Percentiles rank a stretch among this genome's conserved stretches.
These are phyloP conservation scores for Aspergillus calidoustus DNA, from an alignment of 2,329 filamentous ascomycete species.

Conservation along the genomic window DNA sequence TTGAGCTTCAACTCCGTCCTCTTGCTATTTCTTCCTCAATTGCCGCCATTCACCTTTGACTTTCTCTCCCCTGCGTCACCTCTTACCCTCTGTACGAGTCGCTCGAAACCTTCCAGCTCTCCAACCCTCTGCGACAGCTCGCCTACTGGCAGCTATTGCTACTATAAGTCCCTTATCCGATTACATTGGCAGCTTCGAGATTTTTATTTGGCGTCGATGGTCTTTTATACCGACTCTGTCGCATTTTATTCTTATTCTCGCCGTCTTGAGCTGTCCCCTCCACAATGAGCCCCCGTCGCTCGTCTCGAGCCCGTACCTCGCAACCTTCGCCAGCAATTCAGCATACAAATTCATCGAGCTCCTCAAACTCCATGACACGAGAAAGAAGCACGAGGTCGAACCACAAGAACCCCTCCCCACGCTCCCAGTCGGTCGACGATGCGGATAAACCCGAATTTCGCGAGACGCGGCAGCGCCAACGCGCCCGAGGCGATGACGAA, in stretches of 20 bases:
- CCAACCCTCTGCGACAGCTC: constrained; percentile 33
- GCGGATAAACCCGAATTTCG: constrained; percentile 65
- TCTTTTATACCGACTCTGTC: constrained; percentile 8
- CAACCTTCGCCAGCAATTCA: constrained; percentile 71
- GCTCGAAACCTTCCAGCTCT: constrained; percentile 23
- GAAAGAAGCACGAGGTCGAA: constrained; percentile 75
- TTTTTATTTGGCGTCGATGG: constrained; percentile 8
- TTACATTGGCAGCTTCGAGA: constrained; percentile 13
- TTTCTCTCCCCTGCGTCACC: constrained; percentile 19
- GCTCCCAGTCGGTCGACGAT: constrained; percentile 60
- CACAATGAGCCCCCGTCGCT: constrained; percentile 76
- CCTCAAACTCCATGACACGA: constrained; percentile 71
- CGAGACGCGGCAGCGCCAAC: constrained; percentile 77
- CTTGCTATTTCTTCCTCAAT: constrained; percentile 27
- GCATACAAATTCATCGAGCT: constrained; percentile 77
- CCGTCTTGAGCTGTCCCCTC: constrained; percentile 18
- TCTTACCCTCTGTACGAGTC: constrained; percentile 27
- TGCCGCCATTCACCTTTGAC: constrained; percentile 26
- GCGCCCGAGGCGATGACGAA: constrained; percentile 67
- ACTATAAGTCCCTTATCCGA: constrained; percentile 5
- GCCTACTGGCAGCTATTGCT: constrained; percentile 26
- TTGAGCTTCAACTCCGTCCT: constrained; percentile 34
- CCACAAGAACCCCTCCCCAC: constrained; percentile 72
- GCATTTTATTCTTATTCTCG: constrained; percentile 19
- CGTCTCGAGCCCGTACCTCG: constrained; percentile 82